A percentile compares a stretch with the other conserved stretches of the same genome.
Conservation (phyloP, 2,329 filamentous ascomycete species). For the Scedosporium apiospermum region DNA sequence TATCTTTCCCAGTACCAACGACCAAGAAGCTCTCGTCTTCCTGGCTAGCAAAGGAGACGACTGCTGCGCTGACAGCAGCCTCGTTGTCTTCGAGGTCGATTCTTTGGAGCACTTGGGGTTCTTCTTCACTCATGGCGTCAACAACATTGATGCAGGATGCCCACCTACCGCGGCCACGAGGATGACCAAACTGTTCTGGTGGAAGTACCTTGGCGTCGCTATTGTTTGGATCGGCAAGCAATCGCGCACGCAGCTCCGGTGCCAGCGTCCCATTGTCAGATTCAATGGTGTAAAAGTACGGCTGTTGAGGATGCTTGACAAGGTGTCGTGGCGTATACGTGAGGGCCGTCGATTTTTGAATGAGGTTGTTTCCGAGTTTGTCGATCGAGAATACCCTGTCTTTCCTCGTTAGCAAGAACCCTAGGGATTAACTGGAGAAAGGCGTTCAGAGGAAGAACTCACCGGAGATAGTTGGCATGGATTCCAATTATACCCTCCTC, state of each 20-base stretch:
- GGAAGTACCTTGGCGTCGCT: constrained; percentile 66
- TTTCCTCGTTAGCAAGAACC: neutral
- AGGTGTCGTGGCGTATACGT: constrained; percentile 86
- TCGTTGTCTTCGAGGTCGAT: constrained; percentile 85
- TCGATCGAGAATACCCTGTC: constrained; percentile 81
- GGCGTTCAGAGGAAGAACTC: constrained; percentile 35
- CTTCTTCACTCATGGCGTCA: constrained; percentile 59
- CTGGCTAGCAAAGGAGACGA: constrained; percentile 79
- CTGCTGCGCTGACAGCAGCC: constrained; percentile 75
- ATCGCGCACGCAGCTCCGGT: constrained; percentile 62
- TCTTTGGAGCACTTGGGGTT: constrained; percentile 54
- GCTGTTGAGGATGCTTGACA: constrained; percentile 76
- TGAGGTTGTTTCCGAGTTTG: constrained; percentile 73
- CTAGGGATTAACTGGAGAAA: constrained; percentile 10
- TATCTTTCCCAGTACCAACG: constrained; percentile 87
- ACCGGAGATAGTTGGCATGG: constrained; percentile 80
- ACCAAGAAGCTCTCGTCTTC: constrained; percentile 86
- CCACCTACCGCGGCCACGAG: constrained; percentile 77
- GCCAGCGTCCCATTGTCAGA: constrained; percentile 87
- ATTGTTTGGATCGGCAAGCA: constrained; percentile 62
- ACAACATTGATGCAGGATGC: constrained; percentile 91
- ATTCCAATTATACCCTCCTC: constrained; percentile 91
- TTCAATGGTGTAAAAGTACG: constrained; percentile 89
- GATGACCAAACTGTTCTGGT: constrained; percentile 74
- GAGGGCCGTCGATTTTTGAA: constrained; percentile 77